Conservation (phyloP, 106 monocot genomes). For the Agapanthus africanus region DNA sequence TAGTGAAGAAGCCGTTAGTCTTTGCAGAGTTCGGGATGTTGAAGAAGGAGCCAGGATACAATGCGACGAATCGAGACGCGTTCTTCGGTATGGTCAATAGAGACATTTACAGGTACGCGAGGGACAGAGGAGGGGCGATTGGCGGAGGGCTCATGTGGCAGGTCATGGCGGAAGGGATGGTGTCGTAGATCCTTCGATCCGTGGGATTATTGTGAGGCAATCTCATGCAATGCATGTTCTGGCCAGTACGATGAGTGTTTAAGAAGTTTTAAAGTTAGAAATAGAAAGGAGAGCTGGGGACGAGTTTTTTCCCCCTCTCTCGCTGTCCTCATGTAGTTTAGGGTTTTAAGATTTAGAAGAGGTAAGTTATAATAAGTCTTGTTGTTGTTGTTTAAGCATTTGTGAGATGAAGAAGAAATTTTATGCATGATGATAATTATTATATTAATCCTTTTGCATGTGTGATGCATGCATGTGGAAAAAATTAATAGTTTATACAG, state of each 20-base stretch:
- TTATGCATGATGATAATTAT: too few relatives aligned
- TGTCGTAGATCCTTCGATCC: conserved; percentile 15
- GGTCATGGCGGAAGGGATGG: conserved; percentile 41
- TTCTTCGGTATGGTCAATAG: conserved; percentile 25
- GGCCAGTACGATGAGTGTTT: not conserved
- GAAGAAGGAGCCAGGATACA: conserved; percentile 25
- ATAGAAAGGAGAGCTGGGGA: too few relatives aligned
- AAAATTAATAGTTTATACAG: too few relatives aligned
- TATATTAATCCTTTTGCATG: too few relatives aligned
- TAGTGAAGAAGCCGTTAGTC: conserved; percentile 34
- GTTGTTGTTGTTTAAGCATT: too few relatives aligned
- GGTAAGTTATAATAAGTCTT: too few relatives aligned
- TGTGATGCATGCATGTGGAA: too few relatives aligned
- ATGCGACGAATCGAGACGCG: conserved; percentile 6
- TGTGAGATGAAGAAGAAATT: too few relatives aligned
- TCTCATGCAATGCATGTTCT: conserved; percentile 22
- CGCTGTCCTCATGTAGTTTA: too few relatives aligned
- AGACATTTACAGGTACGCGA: conserved; percentile 24
- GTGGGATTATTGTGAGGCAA: conserved; percentile 15
- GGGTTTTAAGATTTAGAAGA: too few relatives aligned
- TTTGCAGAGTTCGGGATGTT: conserved; percentile 44
- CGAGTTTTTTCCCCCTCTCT: too few relatives aligned
- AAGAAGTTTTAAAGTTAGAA: too few relatives aligned
- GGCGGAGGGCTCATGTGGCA: conserved; percentile 48
- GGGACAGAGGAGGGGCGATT: conserved; percentile 18